phyloP scores from a whole-genome alignment of 768 basidiomycete genomes.

The Termitomyces sp. region DNA sequence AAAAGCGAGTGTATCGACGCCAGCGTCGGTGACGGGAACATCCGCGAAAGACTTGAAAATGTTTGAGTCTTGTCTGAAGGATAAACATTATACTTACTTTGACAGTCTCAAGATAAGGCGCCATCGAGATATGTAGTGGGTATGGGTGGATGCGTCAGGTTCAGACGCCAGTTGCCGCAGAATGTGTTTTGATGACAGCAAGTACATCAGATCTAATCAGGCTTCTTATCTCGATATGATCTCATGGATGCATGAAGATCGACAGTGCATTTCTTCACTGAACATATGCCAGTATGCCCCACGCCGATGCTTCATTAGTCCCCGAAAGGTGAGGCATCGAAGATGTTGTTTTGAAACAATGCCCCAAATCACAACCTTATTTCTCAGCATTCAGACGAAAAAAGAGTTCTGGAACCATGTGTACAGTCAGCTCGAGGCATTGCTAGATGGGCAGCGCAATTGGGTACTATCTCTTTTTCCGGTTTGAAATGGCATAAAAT shows the following conservation, averaged over 20 bases:
- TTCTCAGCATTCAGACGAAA: constrained; percentile 58
- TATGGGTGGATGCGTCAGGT: not conserved
- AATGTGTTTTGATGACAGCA: not conserved
- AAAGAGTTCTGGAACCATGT: constrained; percentile 79
- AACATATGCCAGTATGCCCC: constrained; percentile 49
- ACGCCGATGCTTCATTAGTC: constrained; percentile 75
- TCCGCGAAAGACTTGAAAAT: constrained; percentile 80
- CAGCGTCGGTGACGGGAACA: constrained; percentile 79
- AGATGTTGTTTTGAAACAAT: not conserved
- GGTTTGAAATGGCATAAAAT: not conserved
- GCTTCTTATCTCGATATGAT: constrained; percentile 9
- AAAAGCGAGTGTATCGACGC: constrained; percentile 85
- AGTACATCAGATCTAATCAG: not conserved
- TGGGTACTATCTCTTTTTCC: constrained; percentile 56
- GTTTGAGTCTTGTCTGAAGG: not conserved
- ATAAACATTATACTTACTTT: constrained; percentile 35
- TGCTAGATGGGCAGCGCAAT: constrained; percentile 64
- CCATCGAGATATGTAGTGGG: constrained; percentile 36
- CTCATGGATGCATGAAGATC: constrained; percentile 5
- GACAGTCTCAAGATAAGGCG: constrained; percentile 70
- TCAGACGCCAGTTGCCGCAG: too few species aligned
- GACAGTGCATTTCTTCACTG: not conserved
- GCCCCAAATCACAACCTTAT: not conserved
- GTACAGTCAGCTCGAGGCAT: constrained; percentile 47
- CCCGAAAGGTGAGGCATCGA: constrained; percentile 39